Base-by-base conservation (phyloP, 495 filamentous ascomycete genomes). In the Hyphodiscus hymeniophilus region DNA sequence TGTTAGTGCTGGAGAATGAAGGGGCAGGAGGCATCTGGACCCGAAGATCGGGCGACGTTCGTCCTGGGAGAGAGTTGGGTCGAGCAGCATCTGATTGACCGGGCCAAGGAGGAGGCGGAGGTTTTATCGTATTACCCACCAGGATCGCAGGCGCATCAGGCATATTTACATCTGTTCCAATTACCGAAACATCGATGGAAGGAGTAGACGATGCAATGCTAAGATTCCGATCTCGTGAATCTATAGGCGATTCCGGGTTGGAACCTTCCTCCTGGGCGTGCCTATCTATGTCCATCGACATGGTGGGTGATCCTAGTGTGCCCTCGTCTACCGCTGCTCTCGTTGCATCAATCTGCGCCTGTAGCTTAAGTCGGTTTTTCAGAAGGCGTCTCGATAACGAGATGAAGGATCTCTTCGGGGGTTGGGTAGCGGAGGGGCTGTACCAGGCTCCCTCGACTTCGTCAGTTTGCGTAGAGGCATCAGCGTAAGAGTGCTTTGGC, bases 391-490 rank as follows among this genome's bases (percentile, higher is more conserved):
- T 69, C 10, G 73, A 60, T 21, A 77, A 56, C 6, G 70, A 65
- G 1, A 74, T 61, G 12, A 74, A 52, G 20, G 59, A 61, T 34
- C 63, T 68, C 43, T 60, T 70, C 0, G 63, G 63, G 42, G n/a
- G n/a, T 22, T 10, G 21, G n/a, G 41, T n/a, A 1, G 22, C 15
- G 22, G 15, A 15, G 15, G n/a, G 58, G 63, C 17, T 64, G 67
- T 50, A 70, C 69, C 67, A 75, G 21, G 63, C 66, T 36, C 66
- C 60, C 22, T 66, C 61, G 26, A 71, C 67, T 0, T 64, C 60
- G 40, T 74, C 72, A 3, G 76, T 79, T 48, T 80, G 75, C 1
- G 69, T 67, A 1, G 62, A 64, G 11, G 57, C 65, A 42, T 75
- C 69, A 4, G 60, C 45, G 55, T 79, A 77, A 26, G 32, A 26